Conservation (phyloP, 2,329 filamentous ascomycete genomes). For the Colletotrichum filicis region DNA sequence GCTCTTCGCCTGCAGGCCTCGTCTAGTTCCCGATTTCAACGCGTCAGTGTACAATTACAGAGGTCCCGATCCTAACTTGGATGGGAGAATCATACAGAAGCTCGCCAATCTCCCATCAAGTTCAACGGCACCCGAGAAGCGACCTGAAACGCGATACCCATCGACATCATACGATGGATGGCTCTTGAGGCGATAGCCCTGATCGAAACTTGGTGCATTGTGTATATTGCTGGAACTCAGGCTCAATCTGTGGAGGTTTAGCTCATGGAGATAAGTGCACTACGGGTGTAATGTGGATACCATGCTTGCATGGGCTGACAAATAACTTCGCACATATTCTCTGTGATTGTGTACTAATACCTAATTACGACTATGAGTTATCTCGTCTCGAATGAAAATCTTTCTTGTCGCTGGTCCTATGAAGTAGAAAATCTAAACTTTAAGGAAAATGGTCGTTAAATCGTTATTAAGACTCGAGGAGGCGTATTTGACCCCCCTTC, state of each 20-base stretch:
- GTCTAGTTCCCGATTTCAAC: not conserved
- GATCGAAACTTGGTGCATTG: not conserved
- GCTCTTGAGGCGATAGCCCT: not conserved
- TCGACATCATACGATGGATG: constrained; percentile 15
- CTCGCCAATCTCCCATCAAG: constrained; percentile 10
- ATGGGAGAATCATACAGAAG: constrained; percentile 20
- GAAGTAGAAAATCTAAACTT: not conserved
- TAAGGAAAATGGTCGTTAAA: not conserved
- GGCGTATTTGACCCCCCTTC: constrained; percentile 9
- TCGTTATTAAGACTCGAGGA: constrained; percentile 6
- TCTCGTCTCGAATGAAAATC: not conserved
- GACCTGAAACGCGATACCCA: constrained; percentile 1
- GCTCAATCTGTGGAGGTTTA: no score
- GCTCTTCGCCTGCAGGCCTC: constrained; percentile 19
- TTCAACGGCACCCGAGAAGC: not conserved
- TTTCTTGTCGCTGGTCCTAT: not conserved
- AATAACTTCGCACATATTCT: no score
- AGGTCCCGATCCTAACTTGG: constrained; percentile 12
- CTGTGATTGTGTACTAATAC: not conserved
- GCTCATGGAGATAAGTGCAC: no score
- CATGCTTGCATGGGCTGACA: not conserved
- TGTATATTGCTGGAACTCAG: no score
- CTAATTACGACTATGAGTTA: not conserved
- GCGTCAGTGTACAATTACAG: constrained; percentile 28
- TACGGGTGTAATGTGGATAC: not conserved